These are phyloP conservation scores for Cryptosporidium xiaoi DNA, from an alignment of 169 alveolate species.

Conservation along the genomic window DNA sequence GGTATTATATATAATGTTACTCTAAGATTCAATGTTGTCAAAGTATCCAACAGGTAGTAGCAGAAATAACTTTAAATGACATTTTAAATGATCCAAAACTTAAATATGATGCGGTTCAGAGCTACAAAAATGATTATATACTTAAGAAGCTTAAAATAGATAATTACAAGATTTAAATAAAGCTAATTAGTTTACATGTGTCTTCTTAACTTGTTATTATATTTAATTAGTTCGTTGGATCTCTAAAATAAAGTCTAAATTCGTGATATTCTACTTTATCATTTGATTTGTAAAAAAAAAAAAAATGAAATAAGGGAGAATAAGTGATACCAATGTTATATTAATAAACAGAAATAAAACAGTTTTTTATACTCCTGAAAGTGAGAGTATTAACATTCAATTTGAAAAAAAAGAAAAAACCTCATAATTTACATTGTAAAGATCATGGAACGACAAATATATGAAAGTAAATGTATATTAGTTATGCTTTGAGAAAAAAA, in stretches of 20 bases:
- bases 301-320: background rate
- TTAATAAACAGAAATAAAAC: background rate
- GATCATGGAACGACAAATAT: too few species aligned
- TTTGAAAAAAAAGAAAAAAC: too few species aligned
- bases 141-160: constrained; percentile 11
- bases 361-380: background rate
- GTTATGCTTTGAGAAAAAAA: too few species aligned
- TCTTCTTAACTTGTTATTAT: background rate
- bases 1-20: background rate
- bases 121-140: constrained; percentile 4
- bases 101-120: constrained; percentile 23
- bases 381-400: too few species aligned
- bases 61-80: constrained; percentile 60
- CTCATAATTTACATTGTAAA: too few species aligned
- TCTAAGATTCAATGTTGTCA: constrained; percentile 64
- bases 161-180: constrained; percentile 4
- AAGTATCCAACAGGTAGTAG: constrained; percentile 49
- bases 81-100: constrained; percentile 40
- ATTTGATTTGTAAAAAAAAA: background rate
- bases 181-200: background rate
- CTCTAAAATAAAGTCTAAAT: too few species aligned
- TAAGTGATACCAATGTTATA: background rate
- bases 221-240: too few species aligned
- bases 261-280: too few species aligned
- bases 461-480: too few species aligned